Conservation (phyloP, 1,139 yeast genomes). For the Candida labiduridarum region DNA sequence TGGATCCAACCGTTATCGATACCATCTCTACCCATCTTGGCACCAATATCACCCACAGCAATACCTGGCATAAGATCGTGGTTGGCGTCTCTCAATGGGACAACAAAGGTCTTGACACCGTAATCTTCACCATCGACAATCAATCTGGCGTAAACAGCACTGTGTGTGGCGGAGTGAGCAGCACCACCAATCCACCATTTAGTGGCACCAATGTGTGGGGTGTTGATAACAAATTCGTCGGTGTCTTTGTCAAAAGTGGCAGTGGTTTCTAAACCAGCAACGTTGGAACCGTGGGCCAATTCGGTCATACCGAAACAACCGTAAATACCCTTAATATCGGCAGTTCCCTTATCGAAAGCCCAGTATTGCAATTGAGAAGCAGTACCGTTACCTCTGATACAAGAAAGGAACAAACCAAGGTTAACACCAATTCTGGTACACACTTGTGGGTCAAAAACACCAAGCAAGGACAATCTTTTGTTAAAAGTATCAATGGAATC, state of each 20-base stretch:
- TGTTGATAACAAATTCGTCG: constrained; percentile 48
- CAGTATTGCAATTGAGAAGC: constrained; percentile 42
- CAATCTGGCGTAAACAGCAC: constrained; percentile 45
- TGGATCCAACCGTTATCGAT: constrained; percentile 56
- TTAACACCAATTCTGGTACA: constrained; percentile 61
- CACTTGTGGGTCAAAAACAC: constrained; percentile 61
- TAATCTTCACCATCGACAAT: constrained; percentile 48
- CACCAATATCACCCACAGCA: constrained; percentile 49
- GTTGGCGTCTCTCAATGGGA: constrained; percentile 48
- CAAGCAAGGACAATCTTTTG: constrained; percentile 53
- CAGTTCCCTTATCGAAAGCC: constrained; percentile 42
- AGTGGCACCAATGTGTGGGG: constrained; percentile 54
- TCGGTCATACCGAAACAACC: constrained; percentile 56
- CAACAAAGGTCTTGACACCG: constrained; percentile 53
- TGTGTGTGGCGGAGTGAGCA: constrained; percentile 52
- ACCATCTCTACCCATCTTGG: constrained; percentile 54
- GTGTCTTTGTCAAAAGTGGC: constrained; percentile 44
- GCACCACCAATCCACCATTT: constrained; percentile 59
- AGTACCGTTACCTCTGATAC: constrained; percentile 76
- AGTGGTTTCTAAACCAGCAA: constrained; percentile 49
- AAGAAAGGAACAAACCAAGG: constrained; percentile 68
- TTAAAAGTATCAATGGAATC: constrained; percentile 40
- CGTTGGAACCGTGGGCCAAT: constrained; percentile 53
- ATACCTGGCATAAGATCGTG: constrained; percentile 49
- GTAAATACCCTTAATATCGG: constrained; percentile 38